Percentiles rank a stretch among this genome's conserved stretches.
These are phyloP conservation scores for Mangifera indica DNA, from an alignment of 345 rosid species.

Conservation along the genomic window DNA sequence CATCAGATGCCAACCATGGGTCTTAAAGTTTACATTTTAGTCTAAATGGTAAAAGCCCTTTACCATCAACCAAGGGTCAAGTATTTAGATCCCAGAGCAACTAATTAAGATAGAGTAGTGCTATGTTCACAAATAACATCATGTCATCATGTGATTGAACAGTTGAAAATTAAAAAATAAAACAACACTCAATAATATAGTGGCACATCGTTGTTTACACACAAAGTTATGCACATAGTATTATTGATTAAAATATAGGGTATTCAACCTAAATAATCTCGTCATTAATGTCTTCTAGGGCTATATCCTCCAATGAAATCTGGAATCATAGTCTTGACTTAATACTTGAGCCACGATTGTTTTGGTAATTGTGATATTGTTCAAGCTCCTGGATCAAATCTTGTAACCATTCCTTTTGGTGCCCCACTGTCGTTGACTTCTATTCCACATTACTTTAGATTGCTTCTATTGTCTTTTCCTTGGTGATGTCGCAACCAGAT, in stretches of 20 bases:
- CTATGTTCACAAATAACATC: no score
- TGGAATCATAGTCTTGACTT: background rate
- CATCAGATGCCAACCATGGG: background rate
- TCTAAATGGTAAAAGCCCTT: background rate
- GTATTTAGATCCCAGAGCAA: background rate
- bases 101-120: background rate
- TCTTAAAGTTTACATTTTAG: background rate
- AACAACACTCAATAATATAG: no score
- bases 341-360: background rate
- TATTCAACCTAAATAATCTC: background rate
- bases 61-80: no score
- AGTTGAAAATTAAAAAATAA: no score
- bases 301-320: slow-evolving; percentile 1
- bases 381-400: slow-evolving; percentile 4
- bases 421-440: background rate
- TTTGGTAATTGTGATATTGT: background rate
- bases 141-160: no score
- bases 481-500: background rate
- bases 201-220: no score
- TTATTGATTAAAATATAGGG: no score
- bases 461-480: background rate
- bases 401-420: background rate
- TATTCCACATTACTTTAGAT: background rate
- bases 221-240: no score
- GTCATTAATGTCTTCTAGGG: background rate